phyloP scores from a whole-genome alignment of 768 basidiomycete genomes.

The Trametes cinnabarina region DNA sequence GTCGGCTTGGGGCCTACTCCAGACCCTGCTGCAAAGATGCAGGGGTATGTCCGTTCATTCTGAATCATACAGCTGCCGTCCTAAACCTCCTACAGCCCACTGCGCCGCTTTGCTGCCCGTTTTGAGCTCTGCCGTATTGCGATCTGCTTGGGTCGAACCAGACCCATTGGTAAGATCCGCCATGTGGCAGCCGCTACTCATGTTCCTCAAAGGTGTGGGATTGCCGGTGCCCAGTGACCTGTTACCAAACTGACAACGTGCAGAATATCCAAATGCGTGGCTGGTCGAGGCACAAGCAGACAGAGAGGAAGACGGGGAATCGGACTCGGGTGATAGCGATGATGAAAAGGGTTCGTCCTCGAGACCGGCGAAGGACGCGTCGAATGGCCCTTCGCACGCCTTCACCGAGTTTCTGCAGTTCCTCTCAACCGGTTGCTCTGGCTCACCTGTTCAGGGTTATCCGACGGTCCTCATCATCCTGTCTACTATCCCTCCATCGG shows the following conservation, averaged over 20 bases:
- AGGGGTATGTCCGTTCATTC: slow-evolving; percentile 40
- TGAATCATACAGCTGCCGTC: background rate
- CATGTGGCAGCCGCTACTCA: slow-evolving; percentile 71
- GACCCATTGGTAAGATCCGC: slow-evolving; percentile 63
- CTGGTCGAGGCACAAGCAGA: slow-evolving; percentile 37
- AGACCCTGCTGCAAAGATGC: slow-evolving; percentile 40
- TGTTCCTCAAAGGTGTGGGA: slow-evolving; percentile 63
- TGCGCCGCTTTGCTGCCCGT: slow-evolving; percentile 39
- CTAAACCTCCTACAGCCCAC: slow-evolving; percentile 18
- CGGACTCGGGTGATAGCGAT: slow-evolving; percentile 32
- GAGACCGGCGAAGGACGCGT: background rate
- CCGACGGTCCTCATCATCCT: slow-evolving; percentile 77
- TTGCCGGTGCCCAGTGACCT: no score
- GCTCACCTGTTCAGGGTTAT: slow-evolving; percentile 76
- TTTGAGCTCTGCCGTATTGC: slow-evolving; percentile 57
- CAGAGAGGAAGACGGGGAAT: slow-evolving; percentile 35
- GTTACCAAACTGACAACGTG: background rate
- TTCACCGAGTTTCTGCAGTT: slow-evolving; percentile 79
- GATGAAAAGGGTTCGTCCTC: slow-evolving; percentile 29
- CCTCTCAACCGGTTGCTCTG: slow-evolving; percentile 75
- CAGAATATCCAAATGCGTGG: slow-evolving; percentile 73
- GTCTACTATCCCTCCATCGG: slow-evolving; percentile 72
- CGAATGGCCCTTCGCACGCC: slow-evolving; percentile 36
- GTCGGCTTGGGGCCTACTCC: slow-evolving; percentile 62
- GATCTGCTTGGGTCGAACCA: slow-evolving; percentile 69